These are phyloP conservation scores for Urtica urens DNA, from an alignment of 306 rosid species.

Conservation along the genomic window DNA sequence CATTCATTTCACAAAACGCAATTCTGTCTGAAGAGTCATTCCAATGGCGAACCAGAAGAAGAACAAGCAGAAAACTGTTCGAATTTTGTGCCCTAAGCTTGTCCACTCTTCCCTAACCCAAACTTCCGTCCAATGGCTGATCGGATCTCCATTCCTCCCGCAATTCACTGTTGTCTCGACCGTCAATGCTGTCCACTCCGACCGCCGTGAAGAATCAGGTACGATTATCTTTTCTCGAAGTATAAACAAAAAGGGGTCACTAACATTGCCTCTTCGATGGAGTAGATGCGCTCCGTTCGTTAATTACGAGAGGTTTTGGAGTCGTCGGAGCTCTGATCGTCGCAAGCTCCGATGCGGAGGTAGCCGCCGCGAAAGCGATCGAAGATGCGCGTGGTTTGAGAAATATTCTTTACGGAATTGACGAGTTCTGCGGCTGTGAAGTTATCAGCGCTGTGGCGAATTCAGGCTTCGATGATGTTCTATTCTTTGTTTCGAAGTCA, in stretches of 20 bases:
- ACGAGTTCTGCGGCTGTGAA: conserved; percentile 13
- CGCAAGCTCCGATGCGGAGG: conserved; percentile 23
- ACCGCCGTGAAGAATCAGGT: conserved; percentile 63
- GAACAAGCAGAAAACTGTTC: conserved; percentile 22
- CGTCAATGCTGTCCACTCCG: conserved; percentile 47
- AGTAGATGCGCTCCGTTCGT: conserved; percentile 54
- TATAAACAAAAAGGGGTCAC: neutral
- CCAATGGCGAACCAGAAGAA: conserved; percentile 25
- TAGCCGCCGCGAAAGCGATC: conserved; percentile 31
- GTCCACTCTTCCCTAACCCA: conserved; percentile 25
- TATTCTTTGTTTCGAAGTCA: conserved; percentile 38
- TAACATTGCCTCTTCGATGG: conserved; percentile 5
- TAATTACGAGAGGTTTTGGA: conserved; percentile 56
- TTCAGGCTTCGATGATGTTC: conserved; percentile 23
- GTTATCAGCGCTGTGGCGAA: conserved; percentile 51
- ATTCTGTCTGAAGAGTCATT: too few relatives aligned
- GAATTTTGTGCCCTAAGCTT: conserved; percentile 41
- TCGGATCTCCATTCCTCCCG: conserved; percentile 83
- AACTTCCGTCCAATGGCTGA: conserved; percentile 56
- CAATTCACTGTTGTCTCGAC: conserved; percentile 64
- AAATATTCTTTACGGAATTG: conserved; percentile 28
- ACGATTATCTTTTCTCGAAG: neutral
- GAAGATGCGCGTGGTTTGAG: conserved; percentile 37
- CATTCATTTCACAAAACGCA: too few relatives aligned
- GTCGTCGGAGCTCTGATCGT: conserved; percentile 51